phyloP scores from a whole-genome alignment of 2,329 filamentous ascomycete genomes.

The Xylariaceae sp. region DNA sequence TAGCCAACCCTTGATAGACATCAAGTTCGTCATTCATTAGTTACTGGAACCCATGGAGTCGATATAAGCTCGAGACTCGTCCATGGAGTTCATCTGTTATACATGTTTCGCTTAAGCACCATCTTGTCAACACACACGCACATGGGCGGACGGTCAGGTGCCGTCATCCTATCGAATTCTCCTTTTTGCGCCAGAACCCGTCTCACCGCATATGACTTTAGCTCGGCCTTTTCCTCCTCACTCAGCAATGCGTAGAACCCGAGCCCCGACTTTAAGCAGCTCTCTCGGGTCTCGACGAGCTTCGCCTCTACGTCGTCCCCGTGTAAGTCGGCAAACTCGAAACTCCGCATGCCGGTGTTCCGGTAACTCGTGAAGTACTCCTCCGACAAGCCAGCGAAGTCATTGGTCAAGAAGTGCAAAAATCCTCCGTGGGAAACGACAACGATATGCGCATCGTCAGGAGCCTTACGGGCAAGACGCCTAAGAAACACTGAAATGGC shows the following conservation, averaged over 20 bases:
- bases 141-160: not conserved
- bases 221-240: slow-evolving; percentile 1
- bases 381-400: slow-evolving; percentile 61
- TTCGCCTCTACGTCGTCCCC: slow-evolving; percentile 42
- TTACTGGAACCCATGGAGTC: too few relatives aligned
- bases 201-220: slow-evolving; percentile 4
- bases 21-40: not conserved
- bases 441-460: slow-evolving; percentile 59
- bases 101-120: too few relatives aligned
- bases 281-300: slow-evolving; percentile 27
- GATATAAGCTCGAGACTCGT: too few relatives aligned
- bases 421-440: slow-evolving; percentile 79
- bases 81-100: too few relatives aligned
- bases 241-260: slow-evolving; percentile 2
- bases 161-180: slow-evolving; percentile 3
- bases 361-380: slow-evolving; percentile 56
- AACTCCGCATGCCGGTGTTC: slow-evolving; percentile 69
- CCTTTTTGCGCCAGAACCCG: slow-evolving; percentile 8
- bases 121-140: too few relatives aligned
- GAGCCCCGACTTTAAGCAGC: not conserved
- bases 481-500: slow-evolving; percentile 41
- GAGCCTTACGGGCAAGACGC: slow-evolving; percentile 34
- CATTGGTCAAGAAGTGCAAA: slow-evolving; percentile 76
- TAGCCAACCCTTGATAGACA: too few relatives aligned
- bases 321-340: slow-evolving; percentile 52